Conservation (phyloP, 768 basidiomycete species). For the Austroboletus eburneus region DNA sequence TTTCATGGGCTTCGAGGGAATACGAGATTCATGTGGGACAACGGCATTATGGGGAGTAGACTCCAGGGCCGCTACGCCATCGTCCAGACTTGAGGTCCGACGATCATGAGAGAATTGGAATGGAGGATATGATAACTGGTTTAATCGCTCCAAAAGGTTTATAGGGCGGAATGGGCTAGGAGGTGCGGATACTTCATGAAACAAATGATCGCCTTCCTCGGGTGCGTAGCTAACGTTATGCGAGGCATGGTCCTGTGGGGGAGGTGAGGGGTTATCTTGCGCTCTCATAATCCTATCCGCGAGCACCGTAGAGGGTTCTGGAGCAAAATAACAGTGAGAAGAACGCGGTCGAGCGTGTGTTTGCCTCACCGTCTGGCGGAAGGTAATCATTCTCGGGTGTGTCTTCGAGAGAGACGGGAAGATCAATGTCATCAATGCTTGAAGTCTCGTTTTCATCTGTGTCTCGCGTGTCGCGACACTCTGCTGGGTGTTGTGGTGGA, state of each 20-base stretch:
- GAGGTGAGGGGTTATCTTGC: constrained; percentile 73
- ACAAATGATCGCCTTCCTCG: constrained; percentile 14
- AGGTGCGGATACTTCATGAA: constrained; percentile 14
- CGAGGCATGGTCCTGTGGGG: constrained; percentile 33
- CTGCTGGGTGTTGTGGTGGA: constrained; percentile 21
- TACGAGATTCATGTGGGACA: constrained; percentile 42
- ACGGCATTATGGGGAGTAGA: constrained; percentile 25
- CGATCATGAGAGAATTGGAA: neutral
- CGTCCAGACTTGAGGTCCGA: constrained; percentile 1
- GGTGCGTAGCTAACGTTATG: constrained; percentile 13
- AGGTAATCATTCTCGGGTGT: constrained; percentile 47
- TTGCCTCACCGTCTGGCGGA: constrained; percentile 42
- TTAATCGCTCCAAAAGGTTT: constrained; percentile 29
- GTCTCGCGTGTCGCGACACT: constrained; percentile 11
- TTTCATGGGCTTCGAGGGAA: constrained; percentile 9
- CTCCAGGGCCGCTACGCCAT: constrained; percentile 1
- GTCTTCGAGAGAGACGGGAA: constrained; percentile 34
- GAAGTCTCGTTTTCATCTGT: constrained; percentile 29
- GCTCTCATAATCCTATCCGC: constrained; percentile 65
- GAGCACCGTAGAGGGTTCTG: constrained; percentile 66
- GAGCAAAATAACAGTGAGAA: constrained; percentile 4
- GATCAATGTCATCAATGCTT: constrained; percentile 20
- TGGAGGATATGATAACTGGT: constrained; percentile 11
- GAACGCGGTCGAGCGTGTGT: neutral
- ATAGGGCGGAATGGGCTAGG: constrained; percentile 32